These are phyloP conservation scores for Amanita subjunquillea DNA, from an alignment of 768 basidiomycete genomes.

Conservation along the genomic window DNA sequence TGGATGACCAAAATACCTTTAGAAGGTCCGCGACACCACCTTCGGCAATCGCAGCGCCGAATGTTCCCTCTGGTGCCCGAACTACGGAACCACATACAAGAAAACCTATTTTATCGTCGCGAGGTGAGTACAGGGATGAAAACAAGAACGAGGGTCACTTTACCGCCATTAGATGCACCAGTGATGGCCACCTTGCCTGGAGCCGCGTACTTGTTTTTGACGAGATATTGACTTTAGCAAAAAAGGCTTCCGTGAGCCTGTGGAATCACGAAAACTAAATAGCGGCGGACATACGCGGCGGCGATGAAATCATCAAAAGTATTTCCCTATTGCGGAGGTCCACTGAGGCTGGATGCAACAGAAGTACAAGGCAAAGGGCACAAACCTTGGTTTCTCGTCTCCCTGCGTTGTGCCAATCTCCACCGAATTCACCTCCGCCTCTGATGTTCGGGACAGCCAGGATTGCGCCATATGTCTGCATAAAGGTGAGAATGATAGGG, in stretches of 20 bases:
- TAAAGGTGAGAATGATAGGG: conserved; percentile 58
- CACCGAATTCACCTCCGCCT: conserved; percentile 73
- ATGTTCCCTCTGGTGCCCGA: conserved; percentile 61
- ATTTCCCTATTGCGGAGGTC: conserved; percentile 68
- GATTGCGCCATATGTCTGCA: conserved; percentile 60
- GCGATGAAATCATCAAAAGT: conserved; percentile 79
- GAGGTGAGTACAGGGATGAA: background rate
- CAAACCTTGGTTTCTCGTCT: conserved; percentile 57
- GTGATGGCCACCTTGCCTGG: conserved; percentile 65
- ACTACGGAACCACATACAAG: conserved; percentile 70
- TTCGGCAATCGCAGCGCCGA: conserved; percentile 69
- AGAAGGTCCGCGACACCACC: conserved; percentile 76
- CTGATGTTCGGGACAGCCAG: conserved; percentile 53
- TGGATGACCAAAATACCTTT: conserved; percentile 34
- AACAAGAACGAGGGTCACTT: conserved; percentile 9
- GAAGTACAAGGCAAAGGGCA: conserved; percentile 1
- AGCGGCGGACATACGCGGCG: conserved; percentile 34
- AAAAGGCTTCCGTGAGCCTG: no score
- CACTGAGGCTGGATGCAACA: conserved; percentile 15
- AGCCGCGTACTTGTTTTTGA: conserved; percentile 61
- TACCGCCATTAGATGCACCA: conserved; percentile 75
- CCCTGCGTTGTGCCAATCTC: conserved; percentile 75
- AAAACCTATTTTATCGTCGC: conserved; percentile 33
- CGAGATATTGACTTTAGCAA: conserved; percentile 47
- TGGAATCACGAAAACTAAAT: no score